Conservation (phyloP, 208 protist species). For the Leishmania martiniquensis region DNA sequence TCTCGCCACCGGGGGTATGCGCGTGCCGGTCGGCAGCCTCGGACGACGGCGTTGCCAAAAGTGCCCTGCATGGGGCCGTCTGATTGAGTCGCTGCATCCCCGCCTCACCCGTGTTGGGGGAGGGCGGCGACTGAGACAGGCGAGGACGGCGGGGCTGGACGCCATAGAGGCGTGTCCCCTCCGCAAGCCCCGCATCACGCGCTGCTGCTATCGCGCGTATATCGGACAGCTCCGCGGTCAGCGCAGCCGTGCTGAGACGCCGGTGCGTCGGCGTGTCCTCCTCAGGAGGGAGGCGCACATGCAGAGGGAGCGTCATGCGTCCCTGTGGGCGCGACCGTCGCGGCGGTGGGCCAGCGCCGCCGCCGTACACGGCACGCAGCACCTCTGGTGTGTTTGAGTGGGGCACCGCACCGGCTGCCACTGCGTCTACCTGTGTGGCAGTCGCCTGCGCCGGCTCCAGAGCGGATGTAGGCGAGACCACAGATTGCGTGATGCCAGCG, state of each 20-base stretch:
- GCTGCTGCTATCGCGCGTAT: conserved; percentile 10
- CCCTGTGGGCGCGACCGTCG: neutral
- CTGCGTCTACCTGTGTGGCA: neutral
- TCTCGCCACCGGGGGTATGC: neutral
- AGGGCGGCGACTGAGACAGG: neutral
- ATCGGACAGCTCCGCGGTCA: conserved; percentile 9
- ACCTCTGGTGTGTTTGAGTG: neutral
- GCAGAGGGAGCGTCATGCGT: conserved; percentile 28
- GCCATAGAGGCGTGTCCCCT: conserved; percentile 19
- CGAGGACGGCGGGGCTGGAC: conserved; percentile 3
- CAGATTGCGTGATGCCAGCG: neutral
- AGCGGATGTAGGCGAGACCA: neutral
- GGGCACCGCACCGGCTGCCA: neutral
- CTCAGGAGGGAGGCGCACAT: conserved; percentile 22
- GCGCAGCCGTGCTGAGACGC: neutral
- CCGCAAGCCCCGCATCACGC: conserved; percentile 9
- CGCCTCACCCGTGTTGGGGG: neutral
- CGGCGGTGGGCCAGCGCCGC: neutral
- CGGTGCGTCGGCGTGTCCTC: conserved; percentile 3
- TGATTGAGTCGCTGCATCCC: neutral
- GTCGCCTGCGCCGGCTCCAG: neutral
- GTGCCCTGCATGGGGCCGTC: neutral
- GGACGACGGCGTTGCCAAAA: neutral
- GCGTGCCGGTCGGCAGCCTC: neutral
- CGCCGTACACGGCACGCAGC: conserved; percentile 23